Evolutionary conservation across 2,329 filamentous ascomycete genomes (phyloP).

Genomic region (Alternaria panax): DNA sequence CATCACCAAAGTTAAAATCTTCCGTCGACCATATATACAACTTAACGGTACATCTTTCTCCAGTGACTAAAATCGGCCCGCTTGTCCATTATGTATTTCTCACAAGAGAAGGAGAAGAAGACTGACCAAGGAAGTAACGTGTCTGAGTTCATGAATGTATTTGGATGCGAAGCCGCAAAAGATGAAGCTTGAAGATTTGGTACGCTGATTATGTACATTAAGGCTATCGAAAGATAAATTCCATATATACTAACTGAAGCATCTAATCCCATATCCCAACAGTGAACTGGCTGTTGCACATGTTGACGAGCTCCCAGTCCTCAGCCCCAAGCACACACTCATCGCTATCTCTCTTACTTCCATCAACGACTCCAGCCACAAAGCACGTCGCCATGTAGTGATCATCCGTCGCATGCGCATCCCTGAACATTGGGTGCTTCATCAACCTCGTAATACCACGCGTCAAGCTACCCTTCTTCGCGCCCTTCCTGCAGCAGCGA

Average conservation of each 20-base stretch:
- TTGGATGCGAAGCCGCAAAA: not conserved
- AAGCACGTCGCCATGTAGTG: conserved; percentile 73
- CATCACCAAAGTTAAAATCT: not conserved
- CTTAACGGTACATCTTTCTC: not conserved
- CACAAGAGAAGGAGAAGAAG: not conserved
- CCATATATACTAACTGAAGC: not conserved
- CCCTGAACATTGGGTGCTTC: conserved; percentile 71
- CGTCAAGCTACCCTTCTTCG: conserved; percentile 56
- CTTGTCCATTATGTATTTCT: not conserved
- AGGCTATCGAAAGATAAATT: not conserved
- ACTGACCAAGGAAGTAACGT: not conserved
- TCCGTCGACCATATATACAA: not conserved
- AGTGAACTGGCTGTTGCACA: conserved; percentile 47
- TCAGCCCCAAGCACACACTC: conserved; percentile 40
- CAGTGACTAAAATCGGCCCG: not conserved
- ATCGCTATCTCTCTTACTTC: conserved; percentile 27
- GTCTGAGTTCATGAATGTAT: not conserved
- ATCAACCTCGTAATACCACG: conserved; percentile 67
- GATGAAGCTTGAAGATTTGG: not conserved
- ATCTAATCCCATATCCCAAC: conserved; percentile 33
- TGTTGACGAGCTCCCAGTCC: conserved; percentile 45
- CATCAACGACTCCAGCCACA: conserved; percentile 60
- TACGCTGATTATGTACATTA: not conserved
- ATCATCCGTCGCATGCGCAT: conserved; percentile 74
- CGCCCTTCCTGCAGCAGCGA: conserved; percentile 57